A percentile compares a stretch with the other conserved stretches of the same genome.
These are phyloP conservation scores for Metschnikowia peoriensis DNA, from an alignment of 805 yeast species.

Conservation along the genomic window DNA sequence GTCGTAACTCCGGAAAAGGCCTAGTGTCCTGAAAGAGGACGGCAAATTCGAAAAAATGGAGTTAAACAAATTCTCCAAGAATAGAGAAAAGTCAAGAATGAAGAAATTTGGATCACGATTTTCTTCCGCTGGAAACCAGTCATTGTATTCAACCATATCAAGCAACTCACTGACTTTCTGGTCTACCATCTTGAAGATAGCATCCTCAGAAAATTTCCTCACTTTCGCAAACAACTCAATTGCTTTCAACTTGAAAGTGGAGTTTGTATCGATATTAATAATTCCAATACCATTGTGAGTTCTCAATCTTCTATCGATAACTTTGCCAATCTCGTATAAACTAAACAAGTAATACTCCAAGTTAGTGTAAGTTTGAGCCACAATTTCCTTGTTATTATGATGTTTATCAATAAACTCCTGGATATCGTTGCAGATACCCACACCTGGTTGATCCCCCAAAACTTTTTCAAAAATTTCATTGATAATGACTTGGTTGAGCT, in stretches of 20 bases:
- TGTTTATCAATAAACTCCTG: constrained; percentile 60
- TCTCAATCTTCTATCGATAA: constrained; percentile 37
- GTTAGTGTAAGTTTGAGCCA: constrained; percentile 85
- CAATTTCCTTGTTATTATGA: constrained; percentile 80
- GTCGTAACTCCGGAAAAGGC: constrained; percentile 86
- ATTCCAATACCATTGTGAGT: constrained; percentile 38
- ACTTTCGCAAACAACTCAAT: constrained; percentile 55
- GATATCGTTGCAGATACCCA: constrained; percentile 58
- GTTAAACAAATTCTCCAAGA: constrained; percentile 78
- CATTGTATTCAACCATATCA: constrained; percentile 76
- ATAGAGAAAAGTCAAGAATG: constrained; percentile 80
- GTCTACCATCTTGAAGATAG: constrained; percentile 81
- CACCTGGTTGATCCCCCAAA: constrained; percentile 46
- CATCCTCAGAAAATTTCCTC: constrained; percentile 70
- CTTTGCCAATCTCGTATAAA: constrained; percentile 61
- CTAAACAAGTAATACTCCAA: constrained; percentile 83
- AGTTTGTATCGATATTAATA: constrained; percentile 40
- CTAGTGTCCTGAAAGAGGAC: constrained; percentile 66
- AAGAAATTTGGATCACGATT: constrained; percentile 67
- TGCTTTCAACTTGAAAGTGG: constrained; percentile 45
- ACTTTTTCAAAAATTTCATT: constrained; percentile 64
- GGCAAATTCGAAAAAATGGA: constrained; percentile 85
- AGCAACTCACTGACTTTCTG: constrained; percentile 73
- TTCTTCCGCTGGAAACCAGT: constrained; percentile 62
- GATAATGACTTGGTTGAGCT: constrained; percentile 55